Evolutionary conservation across 108 stramenopile species (phyloP).

Genomic region (Conticribra guillardii): DNA sequence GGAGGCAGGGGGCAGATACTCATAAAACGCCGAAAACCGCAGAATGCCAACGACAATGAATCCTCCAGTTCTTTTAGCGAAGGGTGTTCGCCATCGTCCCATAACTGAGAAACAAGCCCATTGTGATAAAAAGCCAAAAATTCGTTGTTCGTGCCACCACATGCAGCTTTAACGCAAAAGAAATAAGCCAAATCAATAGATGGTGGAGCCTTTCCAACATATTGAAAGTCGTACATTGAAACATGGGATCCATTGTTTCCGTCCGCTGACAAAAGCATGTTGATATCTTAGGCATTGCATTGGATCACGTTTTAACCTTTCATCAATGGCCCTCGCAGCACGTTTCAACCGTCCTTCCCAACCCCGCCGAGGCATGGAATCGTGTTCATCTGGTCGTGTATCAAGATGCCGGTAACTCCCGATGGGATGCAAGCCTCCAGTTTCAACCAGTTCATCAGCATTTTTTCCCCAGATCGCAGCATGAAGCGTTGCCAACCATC

Average conservation of each 20-base stretch:
- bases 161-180: conserved; percentile 53
- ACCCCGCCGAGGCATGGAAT: conserved; percentile 58
- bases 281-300: conserved; percentile 80
- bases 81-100: conserved; percentile 27
- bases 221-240: conserved; percentile 78
- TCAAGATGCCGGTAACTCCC: conserved; percentile 82
- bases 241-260: not conserved
- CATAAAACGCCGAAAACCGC: too few species aligned
- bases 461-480: conserved; percentile 59
- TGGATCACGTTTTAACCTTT: conserved; percentile 57
- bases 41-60: conserved; percentile 62
- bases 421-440: conserved; percentile 47
- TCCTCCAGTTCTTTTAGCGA: conserved; percentile 49
- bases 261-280: conserved; percentile 48
- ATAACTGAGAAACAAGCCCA: conserved; percentile 25
- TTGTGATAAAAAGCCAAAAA: conserved; percentile 48
- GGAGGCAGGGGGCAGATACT: conserved; percentile 71
- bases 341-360: conserved; percentile 73
- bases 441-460: conserved; percentile 33
- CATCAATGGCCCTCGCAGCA: conserved; percentile 74
- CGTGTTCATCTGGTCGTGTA: conserved; percentile 76
- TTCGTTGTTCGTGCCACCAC: conserved; percentile 22
- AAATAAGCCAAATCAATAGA: conserved; percentile 78
- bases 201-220: conserved; percentile 67
- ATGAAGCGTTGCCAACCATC: conserved; percentile 76